Percentiles rank a stretch among this genome's conserved stretches.
Conservation (phyloP, 129 eudicot genomes). For the Artemisia argyi region DNA sequence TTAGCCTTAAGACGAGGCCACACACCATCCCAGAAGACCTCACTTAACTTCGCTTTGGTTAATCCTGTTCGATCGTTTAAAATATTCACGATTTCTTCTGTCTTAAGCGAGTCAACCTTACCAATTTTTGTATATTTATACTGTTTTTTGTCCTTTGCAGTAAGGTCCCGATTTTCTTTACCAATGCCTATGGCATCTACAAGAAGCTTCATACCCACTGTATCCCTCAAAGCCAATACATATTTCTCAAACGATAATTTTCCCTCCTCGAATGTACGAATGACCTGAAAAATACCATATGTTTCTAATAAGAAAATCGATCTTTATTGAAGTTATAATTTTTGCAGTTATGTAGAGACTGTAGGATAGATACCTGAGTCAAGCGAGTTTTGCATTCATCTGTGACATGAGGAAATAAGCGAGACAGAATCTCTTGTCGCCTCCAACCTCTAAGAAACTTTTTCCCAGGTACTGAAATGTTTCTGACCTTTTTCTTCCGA, state of each 20-base stretch:
- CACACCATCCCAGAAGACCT: conserved; percentile 60
- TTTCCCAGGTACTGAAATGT: conserved; percentile 29
- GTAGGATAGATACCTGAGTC: conserved; percentile 30
- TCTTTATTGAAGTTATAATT: neutral
- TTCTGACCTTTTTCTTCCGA: conserved; percentile 38
- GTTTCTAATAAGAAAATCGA: too few species aligned
- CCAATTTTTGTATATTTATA: neutral
- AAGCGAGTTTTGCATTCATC: conserved; percentile 35
- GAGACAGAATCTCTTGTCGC: conserved; percentile 40
- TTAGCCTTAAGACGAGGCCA: conserved; percentile 66
- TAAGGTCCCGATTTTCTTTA: conserved; percentile 43
- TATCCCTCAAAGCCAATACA: conserved; percentile 32
- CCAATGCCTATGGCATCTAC: conserved; percentile 45
- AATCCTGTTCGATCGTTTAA: conserved; percentile 47
- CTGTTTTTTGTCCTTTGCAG: neutral
- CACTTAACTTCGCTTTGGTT: conserved; percentile 45
- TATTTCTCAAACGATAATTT: conserved; percentile 38
- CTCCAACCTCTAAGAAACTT: conserved; percentile 44
- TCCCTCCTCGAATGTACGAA: conserved; percentile 39
- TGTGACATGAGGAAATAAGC: conserved; percentile 33
- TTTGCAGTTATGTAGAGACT: neutral
- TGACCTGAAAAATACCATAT: conserved; percentile 29
- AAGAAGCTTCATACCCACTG: conserved; percentile 37
- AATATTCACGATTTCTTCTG: conserved; percentile 35
- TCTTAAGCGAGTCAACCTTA: conserved; percentile 29